These are phyloP conservation scores for Diatrype stigma DNA, from an alignment of 2,329 filamentous ascomycete genomes.

Conservation along the genomic window DNA sequence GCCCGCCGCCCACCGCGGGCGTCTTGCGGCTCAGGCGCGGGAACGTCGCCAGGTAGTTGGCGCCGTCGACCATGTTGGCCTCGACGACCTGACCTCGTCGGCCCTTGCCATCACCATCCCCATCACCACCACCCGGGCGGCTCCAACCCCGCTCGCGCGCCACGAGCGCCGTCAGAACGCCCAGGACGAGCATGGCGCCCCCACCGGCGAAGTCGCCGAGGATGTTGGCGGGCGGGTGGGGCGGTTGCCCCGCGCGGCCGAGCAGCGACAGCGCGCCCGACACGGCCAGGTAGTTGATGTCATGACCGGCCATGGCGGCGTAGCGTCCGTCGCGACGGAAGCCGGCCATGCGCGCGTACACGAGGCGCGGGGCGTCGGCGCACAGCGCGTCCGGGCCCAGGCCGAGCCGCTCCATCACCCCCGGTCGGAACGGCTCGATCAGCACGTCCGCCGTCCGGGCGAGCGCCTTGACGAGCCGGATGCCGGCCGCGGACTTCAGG, in stretches of 20 bases:
- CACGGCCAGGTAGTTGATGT: conserved; percentile 94
- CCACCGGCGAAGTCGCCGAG: conserved; percentile 90
- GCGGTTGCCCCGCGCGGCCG: conserved; percentile 64
- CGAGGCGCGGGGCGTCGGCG: conserved; percentile 65
- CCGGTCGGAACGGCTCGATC: conserved; percentile 90
- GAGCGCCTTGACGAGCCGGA: conserved; percentile 63
- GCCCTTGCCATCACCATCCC: conserved; percentile 46
- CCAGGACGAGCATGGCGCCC: conserved; percentile 75
- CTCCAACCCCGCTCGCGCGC: conserved; percentile 42
- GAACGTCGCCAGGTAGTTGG: conserved; percentile 73
- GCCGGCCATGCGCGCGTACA: conserved; percentile 83
- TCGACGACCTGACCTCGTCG: conserved; percentile 91
- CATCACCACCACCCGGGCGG: too few relatives aligned
- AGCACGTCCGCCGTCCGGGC: conserved; percentile 66
- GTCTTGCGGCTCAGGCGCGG: conserved; percentile 64
- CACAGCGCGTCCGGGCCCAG: conserved; percentile 68
- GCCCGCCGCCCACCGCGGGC: conserved; percentile 55
- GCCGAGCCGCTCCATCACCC: conserved; percentile 80
- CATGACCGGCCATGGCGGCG: conserved; percentile 83
- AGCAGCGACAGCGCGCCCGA: conserved; percentile 75
- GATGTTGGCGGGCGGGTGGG: conserved; percentile 77
- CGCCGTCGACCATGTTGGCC: conserved; percentile 95
- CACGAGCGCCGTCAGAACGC: conserved; percentile 75
- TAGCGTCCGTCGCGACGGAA: conserved; percentile 87
- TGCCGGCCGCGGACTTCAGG: conserved; percentile 64